phyloP scores from a whole-genome alignment of 2,329 filamentous ascomycete genomes.

The Xylaria sp. region DNA sequence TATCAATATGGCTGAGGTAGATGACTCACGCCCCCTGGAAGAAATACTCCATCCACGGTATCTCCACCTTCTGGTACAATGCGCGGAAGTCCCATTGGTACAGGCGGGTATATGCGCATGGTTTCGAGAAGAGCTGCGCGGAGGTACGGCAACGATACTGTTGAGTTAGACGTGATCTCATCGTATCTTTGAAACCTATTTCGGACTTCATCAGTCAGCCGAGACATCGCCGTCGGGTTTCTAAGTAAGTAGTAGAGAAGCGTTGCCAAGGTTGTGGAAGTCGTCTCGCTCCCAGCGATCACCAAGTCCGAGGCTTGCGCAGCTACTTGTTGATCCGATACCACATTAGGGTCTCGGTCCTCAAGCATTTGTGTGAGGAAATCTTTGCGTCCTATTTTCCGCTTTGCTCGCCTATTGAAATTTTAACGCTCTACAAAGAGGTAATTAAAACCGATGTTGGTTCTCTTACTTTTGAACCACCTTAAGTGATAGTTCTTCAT shows the following conservation, averaged over 20 bases:
- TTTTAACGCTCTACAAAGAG: not conserved
- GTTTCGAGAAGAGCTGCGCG: not conserved
- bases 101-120: conserved; percentile 15
- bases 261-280: conserved; percentile 9
- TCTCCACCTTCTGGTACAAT: conserved; percentile 21
- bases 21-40: conserved; percentile 10
- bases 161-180: not conserved
- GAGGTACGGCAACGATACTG: conserved; percentile 8
- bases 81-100: conserved; percentile 11
- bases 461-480: not conserved
- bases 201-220: conserved; percentile 9
- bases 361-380: not conserved
- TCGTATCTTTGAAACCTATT: not conserved
- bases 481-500: conserved; percentile 3
- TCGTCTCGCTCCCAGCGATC: conserved; percentile 25
- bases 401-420: not conserved
- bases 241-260: conserved; percentile 4
- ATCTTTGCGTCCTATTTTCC: not conserved
- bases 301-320: conserved; percentile 7
- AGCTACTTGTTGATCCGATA: not conserved
- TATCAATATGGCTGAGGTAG: no score
- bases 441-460: not conserved
- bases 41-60: not conserved
- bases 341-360: not conserved
- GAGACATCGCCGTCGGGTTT: not conserved